phyloP scores from a whole-genome alignment of 2,329 filamentous ascomycete genomes.

The Fusarium hainanense region DNA sequence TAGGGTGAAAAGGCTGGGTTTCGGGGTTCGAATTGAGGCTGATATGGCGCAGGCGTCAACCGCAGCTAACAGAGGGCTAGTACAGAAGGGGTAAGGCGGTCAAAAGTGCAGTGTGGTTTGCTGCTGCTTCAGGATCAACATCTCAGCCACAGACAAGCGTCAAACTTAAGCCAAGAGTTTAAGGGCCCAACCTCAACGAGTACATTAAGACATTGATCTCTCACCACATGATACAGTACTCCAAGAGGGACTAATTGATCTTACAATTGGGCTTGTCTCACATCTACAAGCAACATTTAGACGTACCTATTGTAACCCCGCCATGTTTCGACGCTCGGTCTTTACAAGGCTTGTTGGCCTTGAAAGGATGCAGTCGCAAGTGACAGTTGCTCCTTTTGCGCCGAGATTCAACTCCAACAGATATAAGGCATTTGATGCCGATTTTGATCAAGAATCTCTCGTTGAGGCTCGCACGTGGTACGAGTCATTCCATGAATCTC shows the following conservation, averaged over 20 bases:
- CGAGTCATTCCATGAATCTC: conserved; percentile 55
- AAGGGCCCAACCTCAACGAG: not conserved
- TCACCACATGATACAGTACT: not conserved
- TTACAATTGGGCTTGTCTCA: not conserved
- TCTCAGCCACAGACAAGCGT: conserved; percentile 30
- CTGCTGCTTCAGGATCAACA: conserved; percentile 10
- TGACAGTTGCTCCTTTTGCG: conserved; percentile 9
- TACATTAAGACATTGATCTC: conserved; percentile 9
- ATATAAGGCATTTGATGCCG: conserved; percentile 61
- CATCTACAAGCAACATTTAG: not conserved
- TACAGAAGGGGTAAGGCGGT: conserved; percentile 41
- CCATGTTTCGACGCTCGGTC: conserved; percentile 33
- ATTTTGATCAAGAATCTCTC: conserved; percentile 62
- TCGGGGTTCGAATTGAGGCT: conserved; percentile 44
- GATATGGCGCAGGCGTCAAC: conserved; percentile 41
- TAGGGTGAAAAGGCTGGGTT: conserved; percentile 38
- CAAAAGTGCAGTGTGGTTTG: conserved; percentile 36
- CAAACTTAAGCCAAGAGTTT: conserved; percentile 14
- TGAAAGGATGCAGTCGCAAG: not conserved
- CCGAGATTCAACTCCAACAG: conserved; percentile 50
- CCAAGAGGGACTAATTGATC: not conserved
- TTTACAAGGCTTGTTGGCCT: not conserved
- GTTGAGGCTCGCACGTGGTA: conserved; percentile 65
- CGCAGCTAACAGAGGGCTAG: conserved; percentile 30
- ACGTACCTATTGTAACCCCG: not conserved